Evolutionary conservation across 2,329 filamentous ascomycete genomes (phyloP), one percentile per base, ranked within the genome.

Genomic region (Colletotrichum tropicale): DNA sequence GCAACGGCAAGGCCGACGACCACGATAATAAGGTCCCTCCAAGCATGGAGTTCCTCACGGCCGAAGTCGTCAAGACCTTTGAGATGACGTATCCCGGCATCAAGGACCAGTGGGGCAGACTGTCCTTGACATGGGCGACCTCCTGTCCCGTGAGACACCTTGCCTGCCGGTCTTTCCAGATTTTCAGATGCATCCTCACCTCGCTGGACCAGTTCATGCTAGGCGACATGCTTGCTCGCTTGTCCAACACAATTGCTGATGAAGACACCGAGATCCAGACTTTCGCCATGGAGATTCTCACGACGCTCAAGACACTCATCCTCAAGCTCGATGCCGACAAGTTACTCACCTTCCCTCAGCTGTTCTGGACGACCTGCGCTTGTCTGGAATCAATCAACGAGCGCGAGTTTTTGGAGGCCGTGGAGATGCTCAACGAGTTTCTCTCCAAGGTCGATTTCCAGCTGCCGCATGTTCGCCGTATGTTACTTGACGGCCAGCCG

Each of bases 351-450:
- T 98, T 98, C 78, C 97, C 97, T 3, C 96, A 98, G 81, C 88
- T 99, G 1, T 98, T 99, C 85, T 99, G 98, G 98, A 98, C 96
- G 1, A 98, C 95, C 0, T 98, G 96, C 80, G 97, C 97, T 13
- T 99, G 97, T 82, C 87, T 99, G 24, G 96, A 98, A 81, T 98
- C 97, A 0, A 98, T 98, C 81, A 98, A 98, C 78, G 98, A 99
- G 84, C 91, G 94, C 26, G 97, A 99, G 81, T 99, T 98, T 77
- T 91, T 97, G 77, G 97, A 98, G 82, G 96, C 95, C 26, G 88
- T 98, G 15, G 93, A 94, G 68, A 98, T 99, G 94, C 89, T 99
- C 12, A 94, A 98, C 74, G 94, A 94, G 80, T 92, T 98, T 43
- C 86, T 99, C 26, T 91, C 92, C 78, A 98, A 97, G 82, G 88